phyloP scores from a whole-genome alignment of 1,284 basidiomycete genomes.

The Malassezia pachydermatis region DNA sequence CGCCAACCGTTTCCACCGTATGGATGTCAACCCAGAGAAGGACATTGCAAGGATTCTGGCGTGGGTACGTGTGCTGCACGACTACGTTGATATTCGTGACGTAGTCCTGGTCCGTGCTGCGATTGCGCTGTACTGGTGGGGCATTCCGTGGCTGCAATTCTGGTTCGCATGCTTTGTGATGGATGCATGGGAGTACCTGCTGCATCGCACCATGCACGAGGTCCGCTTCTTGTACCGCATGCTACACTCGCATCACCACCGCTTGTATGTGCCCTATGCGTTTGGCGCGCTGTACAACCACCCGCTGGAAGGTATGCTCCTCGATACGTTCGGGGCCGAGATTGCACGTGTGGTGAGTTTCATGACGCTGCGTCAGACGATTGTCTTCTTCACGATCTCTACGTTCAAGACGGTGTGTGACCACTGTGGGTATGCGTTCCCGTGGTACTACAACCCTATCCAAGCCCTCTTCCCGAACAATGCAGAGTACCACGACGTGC shows the following conservation, averaged over 20 bases:
- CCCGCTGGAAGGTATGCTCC: slow-evolving; percentile 71
- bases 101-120: slow-evolving; percentile 55
- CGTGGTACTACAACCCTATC: slow-evolving; percentile 64
- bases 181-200: slow-evolving; percentile 97
- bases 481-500: slow-evolving; percentile 95
- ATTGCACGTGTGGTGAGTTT: slow-evolving; percentile 63
- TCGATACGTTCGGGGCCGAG: slow-evolving; percentile 74
- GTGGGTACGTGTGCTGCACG: slow-evolving; percentile 46
- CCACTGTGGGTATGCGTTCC: slow-evolving; percentile 83
- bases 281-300: slow-evolving; percentile 98
- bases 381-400: slow-evolving; percentile 70
- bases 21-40: slow-evolving; percentile 5
- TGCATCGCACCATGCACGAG: slow-evolving; percentile 82
- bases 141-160: slow-evolving; percentile 66
- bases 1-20: background rate
- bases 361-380: slow-evolving; percentile 67
- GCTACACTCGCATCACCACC: slow-evolving; percentile 88
- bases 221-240: slow-evolving; percentile 84
- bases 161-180: slow-evolving; percentile 76
- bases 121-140: slow-evolving; percentile 87
- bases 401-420: slow-evolving; percentile 94
- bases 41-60: slow-evolving; percentile 33
- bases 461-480: slow-evolving; percentile 84
- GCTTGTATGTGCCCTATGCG: slow-evolving; percentile 91
- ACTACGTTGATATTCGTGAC: slow-evolving; percentile 49